These are phyloP conservation scores for Lasiodiplodia citricola DNA, from an alignment of 2,329 filamentous ascomycete species.

Conservation along the genomic window DNA sequence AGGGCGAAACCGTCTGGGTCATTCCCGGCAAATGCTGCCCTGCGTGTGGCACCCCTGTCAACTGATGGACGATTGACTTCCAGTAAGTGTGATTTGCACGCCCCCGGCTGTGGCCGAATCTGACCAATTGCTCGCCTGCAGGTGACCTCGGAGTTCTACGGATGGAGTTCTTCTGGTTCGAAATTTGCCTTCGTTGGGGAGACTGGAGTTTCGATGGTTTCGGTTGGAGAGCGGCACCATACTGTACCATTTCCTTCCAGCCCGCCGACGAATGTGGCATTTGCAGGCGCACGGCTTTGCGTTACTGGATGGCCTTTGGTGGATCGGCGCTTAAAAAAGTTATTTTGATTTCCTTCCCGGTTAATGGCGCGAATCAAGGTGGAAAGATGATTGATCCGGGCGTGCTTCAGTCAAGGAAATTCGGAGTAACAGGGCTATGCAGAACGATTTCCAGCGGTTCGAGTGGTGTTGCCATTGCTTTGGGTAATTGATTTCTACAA, in stretches of 20 bases:
- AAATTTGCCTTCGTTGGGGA: constrained; percentile 10
- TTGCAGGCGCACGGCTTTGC: constrained; percentile 12
- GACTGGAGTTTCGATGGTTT: constrained; percentile 1
- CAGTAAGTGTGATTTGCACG: neutral
- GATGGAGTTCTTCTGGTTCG: constrained; percentile 14
- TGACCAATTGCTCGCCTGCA: neutral
- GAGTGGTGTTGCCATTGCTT: constrained; percentile 14
- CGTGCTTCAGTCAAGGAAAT: constrained; percentile 23
- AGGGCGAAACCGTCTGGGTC: constrained; percentile 48
- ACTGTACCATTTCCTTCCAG: constrained; percentile 16
- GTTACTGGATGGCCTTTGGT: constrained; percentile 10
- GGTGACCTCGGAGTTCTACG: constrained; percentile 18
- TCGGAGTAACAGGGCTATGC: constrained; percentile 17
- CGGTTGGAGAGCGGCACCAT: constrained; percentile 6
- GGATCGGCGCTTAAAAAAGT: constrained; percentile 22
- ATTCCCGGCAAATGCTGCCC: constrained; percentile 48
- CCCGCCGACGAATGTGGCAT: constrained; percentile 3
- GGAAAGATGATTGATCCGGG: constrained; percentile 13
- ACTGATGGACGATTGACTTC: constrained; percentile 30
- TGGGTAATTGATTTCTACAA: neutral
- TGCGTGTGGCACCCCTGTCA: constrained; percentile 47
- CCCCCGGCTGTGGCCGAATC: neutral
- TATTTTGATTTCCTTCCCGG: constrained; percentile 21
- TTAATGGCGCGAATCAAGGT: constrained; percentile 19
- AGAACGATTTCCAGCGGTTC: constrained; percentile 8